Evolutionary conservation across 1,284 basidiomycete genomes (phyloP).

Genomic region (Tetrapyrgos nigripes): DNA sequence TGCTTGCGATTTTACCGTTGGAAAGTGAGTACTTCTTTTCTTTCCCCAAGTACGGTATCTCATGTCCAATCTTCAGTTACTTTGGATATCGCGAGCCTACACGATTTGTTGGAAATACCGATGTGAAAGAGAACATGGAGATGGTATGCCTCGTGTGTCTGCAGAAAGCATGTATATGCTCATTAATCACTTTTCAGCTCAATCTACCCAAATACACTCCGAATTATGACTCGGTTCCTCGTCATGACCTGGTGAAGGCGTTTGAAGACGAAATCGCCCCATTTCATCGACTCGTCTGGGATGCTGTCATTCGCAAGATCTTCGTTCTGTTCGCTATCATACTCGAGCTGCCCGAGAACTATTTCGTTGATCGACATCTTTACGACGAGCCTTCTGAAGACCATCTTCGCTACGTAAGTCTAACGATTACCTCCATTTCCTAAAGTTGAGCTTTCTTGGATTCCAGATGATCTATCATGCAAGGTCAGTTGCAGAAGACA

Average conservation of each 20-base stretch:
- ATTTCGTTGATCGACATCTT: conserved; percentile 29
- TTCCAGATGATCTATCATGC: conserved; percentile 30
- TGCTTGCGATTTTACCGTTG: conserved; percentile 26
- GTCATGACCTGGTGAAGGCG: conserved; percentile 24
- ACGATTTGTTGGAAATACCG: conserved; percentile 25
- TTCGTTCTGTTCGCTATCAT: conserved; percentile 32
- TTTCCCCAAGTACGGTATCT: background rate
- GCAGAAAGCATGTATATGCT: background rate
- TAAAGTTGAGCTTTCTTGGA: background rate
- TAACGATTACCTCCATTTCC: background rate
- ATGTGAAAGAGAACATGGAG: conserved; percentile 35
- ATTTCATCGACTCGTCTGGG: conserved; percentile 29
- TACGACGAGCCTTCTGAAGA: conserved; percentile 30
- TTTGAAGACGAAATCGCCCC: conserved; percentile 26
- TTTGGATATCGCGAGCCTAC: conserved; percentile 33
- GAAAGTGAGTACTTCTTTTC: conserved; percentile 24
- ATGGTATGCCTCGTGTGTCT: conserved; percentile 13
- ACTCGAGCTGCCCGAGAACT: conserved; percentile 34
- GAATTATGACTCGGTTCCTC: conserved; percentile 20
- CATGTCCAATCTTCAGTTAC: conserved; percentile 17
- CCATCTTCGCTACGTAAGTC: conserved; percentile 31
- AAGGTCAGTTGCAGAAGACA: conserved; percentile 26
- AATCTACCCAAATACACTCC: conserved; percentile 31
- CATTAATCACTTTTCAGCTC: conserved; percentile 16
- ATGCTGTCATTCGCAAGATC: conserved; percentile 26